Base-by-base conservation (phyloP, 768 basidiomycete genomes). In the Mycena chlorophos region DNA sequence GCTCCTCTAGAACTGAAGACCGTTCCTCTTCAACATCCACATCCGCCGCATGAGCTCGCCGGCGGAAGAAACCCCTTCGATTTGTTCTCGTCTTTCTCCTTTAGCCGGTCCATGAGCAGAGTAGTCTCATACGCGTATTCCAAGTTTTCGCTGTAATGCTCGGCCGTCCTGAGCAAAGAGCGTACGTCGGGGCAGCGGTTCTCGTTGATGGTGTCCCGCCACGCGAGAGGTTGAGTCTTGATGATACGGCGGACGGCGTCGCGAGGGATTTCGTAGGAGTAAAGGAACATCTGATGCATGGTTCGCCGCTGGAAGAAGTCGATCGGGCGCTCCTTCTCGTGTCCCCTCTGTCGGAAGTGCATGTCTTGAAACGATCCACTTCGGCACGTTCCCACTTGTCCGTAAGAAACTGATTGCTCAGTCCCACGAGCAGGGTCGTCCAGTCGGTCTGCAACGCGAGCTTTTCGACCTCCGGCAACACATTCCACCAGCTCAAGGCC, bases 281-380 rank as follows among this genome's bases (percentile, higher is more conserved):
- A 56, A 22, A 51, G 10, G 40, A 56, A 56, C 3, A 31, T 19
- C 20, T 29, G 22, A 25, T 43, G 34, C 3, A 40, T 3, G 10
- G 37, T 31, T 3, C 54, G 49, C 2, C 54, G 38, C 17, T 56
- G 54, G 30, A 23, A 45, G 54, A 56, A 56, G 22, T 56, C 48
- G 0, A 51, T 2, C 0, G 49, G 54, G 2, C 50, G 16, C 26
- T 56, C 54, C 8, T 17, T 8, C 8, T 48, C 45, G 16, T 38
- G 31, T 5, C 34, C 53, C 5, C 5, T 28, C 46, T 54, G 53
- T 3, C 53, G 20, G 46, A 54, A 54, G 4, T 31, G 22, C 53
- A 54, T 54, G 14, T 46, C 53, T 37, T 54, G 43, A 26, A 54
- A 48, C 31, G 39, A 28, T 3, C n/a, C 19, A 5, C 19, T 47